These are phyloP conservation scores for Ganoderma leucocontextum DNA, from an alignment of 1,284 basidiomycete genomes.

Conservation along the genomic window DNA sequence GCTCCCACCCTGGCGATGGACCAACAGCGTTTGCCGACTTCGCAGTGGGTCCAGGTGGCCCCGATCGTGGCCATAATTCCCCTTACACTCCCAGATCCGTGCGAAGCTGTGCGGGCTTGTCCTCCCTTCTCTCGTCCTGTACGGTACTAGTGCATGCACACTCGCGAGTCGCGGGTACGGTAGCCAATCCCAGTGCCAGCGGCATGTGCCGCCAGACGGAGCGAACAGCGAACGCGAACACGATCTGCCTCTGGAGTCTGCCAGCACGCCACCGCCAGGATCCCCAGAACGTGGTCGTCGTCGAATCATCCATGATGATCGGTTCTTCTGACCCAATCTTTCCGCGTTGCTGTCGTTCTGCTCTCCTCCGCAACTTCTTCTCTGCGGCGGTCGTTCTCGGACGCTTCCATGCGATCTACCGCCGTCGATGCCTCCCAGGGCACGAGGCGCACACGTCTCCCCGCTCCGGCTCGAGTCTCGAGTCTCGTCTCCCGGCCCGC, in stretches of 20 bases:
- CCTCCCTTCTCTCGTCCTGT: not conserved
- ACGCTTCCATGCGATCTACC: slow-evolving; percentile 30
- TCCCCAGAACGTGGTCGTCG: slow-evolving; percentile 1
- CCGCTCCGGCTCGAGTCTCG: not conserved
- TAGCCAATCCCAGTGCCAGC: not conserved
- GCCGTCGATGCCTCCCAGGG: slow-evolving; percentile 12
- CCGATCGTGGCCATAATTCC: slow-evolving; percentile 4
- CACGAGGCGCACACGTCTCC: not conserved
- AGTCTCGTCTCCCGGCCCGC: not conserved
- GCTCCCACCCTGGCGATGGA: slow-evolving; percentile 17
- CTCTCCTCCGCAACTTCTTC: slow-evolving; percentile 3
- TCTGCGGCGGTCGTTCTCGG: not conserved
- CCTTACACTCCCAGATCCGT: slow-evolving; percentile 1
- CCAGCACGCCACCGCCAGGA: not conserved
- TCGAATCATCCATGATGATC: slow-evolving; percentile 1
- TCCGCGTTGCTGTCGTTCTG: not conserved
- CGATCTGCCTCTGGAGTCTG: not conserved
- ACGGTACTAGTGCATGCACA: slow-evolving; percentile 6
- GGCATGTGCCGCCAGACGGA: not conserved
- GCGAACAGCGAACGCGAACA: not conserved
- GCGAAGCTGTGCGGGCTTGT: slow-evolving; percentile 25
- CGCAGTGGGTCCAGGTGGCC: slow-evolving; percentile 22
- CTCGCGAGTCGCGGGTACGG: not conserved
- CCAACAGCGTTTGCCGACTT: slow-evolving; percentile 22
- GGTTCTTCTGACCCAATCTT: not conserved